Conservation (phyloP, 257 asterid genomes). For the Penstemon newberryi region DNA sequence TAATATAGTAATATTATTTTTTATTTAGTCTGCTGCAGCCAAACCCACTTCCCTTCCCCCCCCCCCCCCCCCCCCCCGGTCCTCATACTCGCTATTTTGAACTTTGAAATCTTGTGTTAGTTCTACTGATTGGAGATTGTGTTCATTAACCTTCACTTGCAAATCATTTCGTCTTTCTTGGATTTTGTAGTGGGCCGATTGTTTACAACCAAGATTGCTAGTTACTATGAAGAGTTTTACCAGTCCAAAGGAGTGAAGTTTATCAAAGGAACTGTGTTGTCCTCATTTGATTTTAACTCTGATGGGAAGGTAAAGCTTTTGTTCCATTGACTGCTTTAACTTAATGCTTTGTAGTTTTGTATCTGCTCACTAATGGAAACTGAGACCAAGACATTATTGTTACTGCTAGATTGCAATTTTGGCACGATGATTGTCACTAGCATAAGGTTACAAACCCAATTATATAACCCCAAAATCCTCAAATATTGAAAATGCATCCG, state of each 20-base stretch:
- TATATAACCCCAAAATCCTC: not conserved
- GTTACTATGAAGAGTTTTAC: slow-evolving; percentile 87
- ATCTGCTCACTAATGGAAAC: slow-evolving; percentile 14
- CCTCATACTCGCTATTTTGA: not conserved
- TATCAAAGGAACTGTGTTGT: slow-evolving; percentile 80
- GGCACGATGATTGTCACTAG: not conserved
- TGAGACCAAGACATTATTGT: not conserved
- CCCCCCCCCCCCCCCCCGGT: not conserved
- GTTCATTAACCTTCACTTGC: slow-evolving; percentile 18
- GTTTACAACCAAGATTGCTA: slow-evolving; percentile 80
- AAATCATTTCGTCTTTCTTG: slow-evolving; percentile 15
- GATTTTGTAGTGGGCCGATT: slow-evolving; percentile 84
- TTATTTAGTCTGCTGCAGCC: not conserved
- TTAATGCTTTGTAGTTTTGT: not conserved
- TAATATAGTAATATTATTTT: not conserved
- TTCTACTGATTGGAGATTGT: slow-evolving; percentile 11
- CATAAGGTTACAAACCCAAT: not conserved
- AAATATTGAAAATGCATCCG: no score
- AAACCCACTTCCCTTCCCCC: not conserved
- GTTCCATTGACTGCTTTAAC: slow-evolving; percentile 1
- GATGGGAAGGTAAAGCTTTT: slow-evolving; percentile 67
- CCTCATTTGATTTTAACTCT: slow-evolving; percentile 79
- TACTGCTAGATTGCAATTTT: not conserved
- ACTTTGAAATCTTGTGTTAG: no score
- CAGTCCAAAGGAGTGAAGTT: slow-evolving; percentile 91